Evolutionary conservation across 2,329 filamentous ascomycete genomes (phyloP), one percentile per base, ranked within the genome.

Genomic region (Byssochlamys sp.): DNA sequence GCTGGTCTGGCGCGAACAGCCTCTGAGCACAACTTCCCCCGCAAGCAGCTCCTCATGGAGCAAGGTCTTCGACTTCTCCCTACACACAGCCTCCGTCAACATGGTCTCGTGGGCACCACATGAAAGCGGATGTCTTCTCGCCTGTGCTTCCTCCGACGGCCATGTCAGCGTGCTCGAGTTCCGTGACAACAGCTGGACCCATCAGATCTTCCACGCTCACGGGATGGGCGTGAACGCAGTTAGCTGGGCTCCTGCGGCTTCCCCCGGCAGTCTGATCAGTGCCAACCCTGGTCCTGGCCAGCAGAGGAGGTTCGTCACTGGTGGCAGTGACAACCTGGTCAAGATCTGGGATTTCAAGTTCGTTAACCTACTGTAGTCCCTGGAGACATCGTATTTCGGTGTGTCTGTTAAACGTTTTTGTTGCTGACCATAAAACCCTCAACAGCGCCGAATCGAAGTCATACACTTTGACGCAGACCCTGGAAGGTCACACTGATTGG

Each of bases 21-120:
- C 71, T 55, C 66, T 70, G 55, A 71, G 68, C 66, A 62, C 72
- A 57, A 66, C 73, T 56, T 68, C 69, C 57, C 68, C 72, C 53
- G 69, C 69, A 45, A 65, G 70, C 60, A 79, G 76, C 66, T 82
- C 80, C 65, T 79, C 83, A 67, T 91, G 88, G 88, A 88, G 91
- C 69, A 86, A 88, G 71, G 90, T 96, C 73, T 95, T 94, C 78
- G 90, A 95, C 69, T 95, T 95, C 71, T 87, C 89, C 61, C 83
- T 92, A 56, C 92, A 97, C 84, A 95, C 92, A 73, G 92, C 92
- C 54, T 94, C 88, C 55, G 94, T 99, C 68, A 99, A 99, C 79
- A 89, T 95, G 68, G 90, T 99, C 54, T 86, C 91, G 33, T 99
- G 94, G 94, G 89, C 91, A n/a, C 94, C 94, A 0, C 92, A 96